Conservation (phyloP, 2,329 filamentous ascomycete species). For the Elsinoe perseae region DNA sequence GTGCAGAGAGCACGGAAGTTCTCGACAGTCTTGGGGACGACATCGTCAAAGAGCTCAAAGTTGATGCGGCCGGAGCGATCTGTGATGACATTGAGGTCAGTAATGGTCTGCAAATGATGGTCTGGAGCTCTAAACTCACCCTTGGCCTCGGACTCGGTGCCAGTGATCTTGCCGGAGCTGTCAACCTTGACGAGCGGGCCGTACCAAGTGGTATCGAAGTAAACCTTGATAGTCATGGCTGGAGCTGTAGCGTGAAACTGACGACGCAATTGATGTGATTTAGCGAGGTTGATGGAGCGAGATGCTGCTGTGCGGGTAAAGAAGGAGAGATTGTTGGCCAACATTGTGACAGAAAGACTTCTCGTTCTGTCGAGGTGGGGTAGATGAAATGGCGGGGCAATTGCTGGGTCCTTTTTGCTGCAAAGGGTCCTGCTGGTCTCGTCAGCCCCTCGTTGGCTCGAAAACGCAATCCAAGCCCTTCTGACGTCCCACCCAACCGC, state of each 20-base stretch:
- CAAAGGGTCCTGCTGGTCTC: background rate
- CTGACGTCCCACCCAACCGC: slow-evolving; percentile 6
- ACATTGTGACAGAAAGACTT: slow-evolving; percentile 28
- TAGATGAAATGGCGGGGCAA: slow-evolving; percentile 23
- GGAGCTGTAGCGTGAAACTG: slow-evolving; percentile 56
- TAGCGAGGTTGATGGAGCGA: slow-evolving; percentile 17
- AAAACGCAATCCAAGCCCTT: slow-evolving; percentile 13
- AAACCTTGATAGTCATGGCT: slow-evolving; percentile 70
- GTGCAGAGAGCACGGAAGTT: slow-evolving; percentile 96
- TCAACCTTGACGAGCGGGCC: slow-evolving; percentile 61
- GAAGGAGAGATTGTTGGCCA: slow-evolving; percentile 25
- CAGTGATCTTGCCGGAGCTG: slow-evolving; percentile 45
- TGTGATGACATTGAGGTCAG: slow-evolving; percentile 31
- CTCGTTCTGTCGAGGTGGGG: slow-evolving; percentile 29
- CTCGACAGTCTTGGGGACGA: slow-evolving; percentile 88
- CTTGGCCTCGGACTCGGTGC: slow-evolving; percentile 40
- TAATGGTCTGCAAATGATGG: slow-evolving; percentile 17
- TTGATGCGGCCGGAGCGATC: slow-evolving; percentile 71
- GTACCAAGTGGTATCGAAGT: slow-evolving; percentile 54
- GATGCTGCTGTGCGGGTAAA: slow-evolving; percentile 17
- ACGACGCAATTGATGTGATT: slow-evolving; percentile 16
- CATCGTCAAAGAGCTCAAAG: slow-evolving; percentile 79
- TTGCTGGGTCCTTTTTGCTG: slow-evolving; percentile 15
- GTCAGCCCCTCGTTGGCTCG: slow-evolving; percentile 13
- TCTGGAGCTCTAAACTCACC: slow-evolving; percentile 43